Percentiles rank a stretch among this genome's conserved stretches.
Conservation (phyloP, 176 grass and related monocot species). For the Lolium rigidum region DNA sequence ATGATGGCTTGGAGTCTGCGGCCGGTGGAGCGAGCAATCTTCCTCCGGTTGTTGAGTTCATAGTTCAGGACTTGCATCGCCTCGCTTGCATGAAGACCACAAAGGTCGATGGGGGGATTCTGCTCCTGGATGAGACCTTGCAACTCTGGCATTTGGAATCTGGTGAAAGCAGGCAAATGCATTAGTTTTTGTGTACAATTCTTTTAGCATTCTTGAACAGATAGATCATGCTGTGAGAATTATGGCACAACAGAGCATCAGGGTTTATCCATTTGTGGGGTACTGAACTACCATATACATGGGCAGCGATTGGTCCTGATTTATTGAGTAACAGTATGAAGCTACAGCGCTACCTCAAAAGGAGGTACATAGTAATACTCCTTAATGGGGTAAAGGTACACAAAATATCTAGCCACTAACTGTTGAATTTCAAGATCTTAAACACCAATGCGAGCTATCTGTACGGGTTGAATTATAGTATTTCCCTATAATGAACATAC, state of each 20-base stretch:
- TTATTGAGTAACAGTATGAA: conserved; percentile 25
- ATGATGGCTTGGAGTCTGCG: conserved; percentile 65
- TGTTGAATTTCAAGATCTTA: conserved; percentile 21
- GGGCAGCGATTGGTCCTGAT: neutral
- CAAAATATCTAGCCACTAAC: neutral
- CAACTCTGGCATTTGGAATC: conserved; percentile 57
- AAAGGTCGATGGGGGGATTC: conserved; percentile 78
- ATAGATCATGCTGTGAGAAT: conserved; percentile 3
- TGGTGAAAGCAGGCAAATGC: conserved; percentile 44
- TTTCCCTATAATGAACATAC: neutral
- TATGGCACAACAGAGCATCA: neutral
- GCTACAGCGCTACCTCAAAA: neutral
- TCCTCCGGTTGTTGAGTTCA: conserved; percentile 69
- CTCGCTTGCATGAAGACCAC: conserved; percentile 67
- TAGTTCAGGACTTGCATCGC: conserved; percentile 81
- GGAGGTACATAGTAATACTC: neutral
- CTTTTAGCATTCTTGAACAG: conserved; percentile 3
- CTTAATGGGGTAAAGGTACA: neutral
- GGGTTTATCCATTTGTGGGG: neutral
- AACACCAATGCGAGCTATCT: conserved; percentile 9
- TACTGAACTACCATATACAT: neutral
- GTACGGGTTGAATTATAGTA: neutral
- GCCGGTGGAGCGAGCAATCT: conserved; percentile 65
- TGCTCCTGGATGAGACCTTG: conserved; percentile 69
- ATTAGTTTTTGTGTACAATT: conserved; percentile 8